Percentiles rank a stretch among this genome's conserved stretches.
Conservation (phyloP, 2,329 filamentous ascomycete genomes). For the Penicillium sclerotigenum region DNA sequence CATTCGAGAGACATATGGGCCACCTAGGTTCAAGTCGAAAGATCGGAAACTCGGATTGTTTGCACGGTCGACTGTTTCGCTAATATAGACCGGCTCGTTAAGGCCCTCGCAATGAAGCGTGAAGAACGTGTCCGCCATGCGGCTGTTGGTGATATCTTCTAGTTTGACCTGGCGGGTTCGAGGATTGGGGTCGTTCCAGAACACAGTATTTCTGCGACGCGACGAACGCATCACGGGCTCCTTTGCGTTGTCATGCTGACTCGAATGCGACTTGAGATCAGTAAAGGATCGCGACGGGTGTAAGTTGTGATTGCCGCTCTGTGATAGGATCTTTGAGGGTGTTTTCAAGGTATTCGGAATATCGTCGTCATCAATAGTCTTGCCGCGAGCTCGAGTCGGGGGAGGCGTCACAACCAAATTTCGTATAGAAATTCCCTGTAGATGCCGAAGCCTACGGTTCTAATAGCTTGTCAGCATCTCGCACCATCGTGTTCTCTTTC, state of each 20-base stretch:
- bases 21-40: constrained; percentile 69
- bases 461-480: constrained; percentile 37
- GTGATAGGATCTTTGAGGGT: constrained; percentile 62
- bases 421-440: constrained; percentile 80
- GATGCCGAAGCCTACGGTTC: constrained; percentile 84
- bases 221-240: constrained; percentile 21
- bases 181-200: constrained; percentile 61
- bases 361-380: constrained; percentile 73
- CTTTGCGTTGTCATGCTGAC: constrained; percentile 16
- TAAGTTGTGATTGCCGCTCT: constrained; percentile 49
- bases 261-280: constrained; percentile 44
- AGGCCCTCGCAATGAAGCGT: constrained; percentile 68
- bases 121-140: constrained; percentile 86
- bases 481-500: neutral
- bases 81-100: constrained; percentile 80
- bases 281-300: constrained; percentile 60
- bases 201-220: constrained; percentile 58
- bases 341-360: constrained; percentile 65
- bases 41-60: constrained; percentile 88
- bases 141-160: constrained; percentile 66
- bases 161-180: constrained; percentile 68
- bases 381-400: constrained; percentile 50
- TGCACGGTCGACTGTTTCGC: constrained; percentile 73
- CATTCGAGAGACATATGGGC: constrained; percentile 62
- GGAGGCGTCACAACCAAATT: constrained; percentile 70